Evolutionary conservation across 306 rosid genomes (phyloP), one percentile per base, ranked within the genome.

Genomic region (Trifolium fragiferum): DNA sequence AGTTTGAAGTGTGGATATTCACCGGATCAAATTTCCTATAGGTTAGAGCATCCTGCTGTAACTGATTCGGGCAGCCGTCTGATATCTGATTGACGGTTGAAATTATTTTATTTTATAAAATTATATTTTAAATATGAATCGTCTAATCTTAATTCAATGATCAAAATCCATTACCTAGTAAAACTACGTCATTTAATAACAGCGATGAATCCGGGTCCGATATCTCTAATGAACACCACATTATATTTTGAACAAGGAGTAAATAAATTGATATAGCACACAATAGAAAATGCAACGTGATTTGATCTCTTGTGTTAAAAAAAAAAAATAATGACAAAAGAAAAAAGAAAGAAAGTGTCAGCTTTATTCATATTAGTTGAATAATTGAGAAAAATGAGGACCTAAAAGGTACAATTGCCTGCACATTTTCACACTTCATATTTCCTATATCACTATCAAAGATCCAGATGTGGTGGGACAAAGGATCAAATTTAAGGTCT

Each of bases 351-450:
- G 78, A n/a, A 77, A 77, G 9, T 62, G 82, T 73, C 84, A 84
- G 84, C 87, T 84, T 84, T 84, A 76, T 73, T 68, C 50, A 74
- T 14, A 80, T 23, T 23, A 83, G 83, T 19, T 77, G 77, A 86
- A 86, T 83, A 80, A 82, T 83, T 60, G 85, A 70, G 72, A 76
- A 68, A 49, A 49, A 64, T 14, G 58, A 59, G 66, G 60, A 18
- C 58, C 40, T 41, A 8, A 18, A 41, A 68, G 66, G 72, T 44
- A 54, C 71, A 65, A 27, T 69, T 71, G 65, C 53, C 64, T 63
- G 75, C 80, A 78, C 27, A 73, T 49, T 76, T 81, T 73, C 75
- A 79, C 43, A 46, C 47, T 33, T 68, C 68, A 68, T 71, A 41
- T 82, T 78, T 75, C 75, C 75, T 15, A 64, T 66, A 69, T 80